Base-by-base conservation (phyloP, 2,329 filamentous ascomycete genomes). In the Hypoxylon rubiginosum region DNA sequence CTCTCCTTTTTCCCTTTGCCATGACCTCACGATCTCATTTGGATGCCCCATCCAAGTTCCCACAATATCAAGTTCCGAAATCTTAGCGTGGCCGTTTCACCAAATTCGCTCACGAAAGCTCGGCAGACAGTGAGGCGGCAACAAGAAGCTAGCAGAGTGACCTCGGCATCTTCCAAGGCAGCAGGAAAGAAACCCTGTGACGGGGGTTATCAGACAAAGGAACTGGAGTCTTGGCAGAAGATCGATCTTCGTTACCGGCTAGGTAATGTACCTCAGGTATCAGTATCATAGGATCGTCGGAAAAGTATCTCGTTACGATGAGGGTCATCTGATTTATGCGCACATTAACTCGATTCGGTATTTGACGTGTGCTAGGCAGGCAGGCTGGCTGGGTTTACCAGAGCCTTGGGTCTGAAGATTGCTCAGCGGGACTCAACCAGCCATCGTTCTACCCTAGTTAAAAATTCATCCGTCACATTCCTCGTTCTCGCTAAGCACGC, bases 31-130 rank as follows among this genome's bases (percentile, higher is more conserved):
- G 10, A 45, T 52, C 49, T 52, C 54, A 51, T 19, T 28, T 34
- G 6, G n/a, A 19, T 49, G 52, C 36, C 51, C 50, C 53, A 51
- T 41, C 3, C 11, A 57, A 53, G n/a, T n/a, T 49, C 67, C 66
- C 66, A 66, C 60, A 39, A 62, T 63, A 58, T 62, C 57, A 54
- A 55, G 49, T 64, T 50, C 49, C 63, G 53, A n/a, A 60, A 58
- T 64, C 57, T 60, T 61, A 64, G 63, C 66, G 55, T 50, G n/a
- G 43, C 43, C 54, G 66, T 69, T 69, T 66, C 66, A 66, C 50
- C 19, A 58, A 39, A 13, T 64, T 58, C 50, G 11, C 28, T 48
- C 28, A 57, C 9, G 41, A 43, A 43, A 43, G 10, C 55, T 53
- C 36, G 59, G 39, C 34, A 51, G 50, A 57, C 17, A 45, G 32